phyloP scores from a whole-genome alignment of 2,329 filamentous ascomycete genomes.

The Nemania abortiva region DNA sequence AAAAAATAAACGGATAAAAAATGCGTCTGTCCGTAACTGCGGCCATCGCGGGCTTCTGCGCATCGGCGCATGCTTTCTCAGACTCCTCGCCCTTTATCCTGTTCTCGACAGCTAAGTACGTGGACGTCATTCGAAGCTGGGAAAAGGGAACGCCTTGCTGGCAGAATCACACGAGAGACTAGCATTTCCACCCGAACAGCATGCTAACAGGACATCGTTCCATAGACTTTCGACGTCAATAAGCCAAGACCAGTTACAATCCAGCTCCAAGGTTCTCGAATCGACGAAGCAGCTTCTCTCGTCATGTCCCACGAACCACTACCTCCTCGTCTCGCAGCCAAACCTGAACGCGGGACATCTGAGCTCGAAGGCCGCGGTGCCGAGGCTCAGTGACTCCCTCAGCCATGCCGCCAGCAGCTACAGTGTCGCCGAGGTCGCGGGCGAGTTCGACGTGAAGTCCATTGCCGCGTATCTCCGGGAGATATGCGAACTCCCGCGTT shows the following conservation, averaged over 20 bases:
- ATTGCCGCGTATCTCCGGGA: conserved; percentile 60
- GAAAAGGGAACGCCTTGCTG: conserved; percentile 23
- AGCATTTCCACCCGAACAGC: background rate
- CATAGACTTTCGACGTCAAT: conserved; percentile 50
- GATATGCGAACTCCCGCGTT: conserved; percentile 60
- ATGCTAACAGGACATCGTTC: conserved; percentile 27
- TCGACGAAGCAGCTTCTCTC: conserved; percentile 66
- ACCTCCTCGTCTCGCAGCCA: conserved; percentile 82
- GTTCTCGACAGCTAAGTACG: conserved; percentile 86
- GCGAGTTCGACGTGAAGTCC: conserved; percentile 57
- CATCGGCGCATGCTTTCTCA: conserved; percentile 77
- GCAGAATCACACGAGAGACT: conserved; percentile 8
- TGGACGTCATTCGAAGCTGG: conserved; percentile 29
- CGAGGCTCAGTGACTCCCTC: conserved; percentile 62
- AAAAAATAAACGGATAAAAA: conserved; percentile 32
- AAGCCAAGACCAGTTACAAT: conserved; percentile 60
- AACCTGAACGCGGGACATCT: conserved; percentile 80
- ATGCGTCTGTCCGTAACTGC: conserved; percentile 69
- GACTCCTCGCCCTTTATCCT: conserved; percentile 92
- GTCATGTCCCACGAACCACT: conserved; percentile 78
- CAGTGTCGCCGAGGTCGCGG: conserved; percentile 70
- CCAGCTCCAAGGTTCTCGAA: conserved; percentile 58
- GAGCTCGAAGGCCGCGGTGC: conserved; percentile 58
- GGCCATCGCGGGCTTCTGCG: conserved; percentile 66
- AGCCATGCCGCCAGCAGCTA: conserved; percentile 56